Base-by-base conservation (phyloP, 345 rosid genomes). In the Gossypium thurberi region DNA sequence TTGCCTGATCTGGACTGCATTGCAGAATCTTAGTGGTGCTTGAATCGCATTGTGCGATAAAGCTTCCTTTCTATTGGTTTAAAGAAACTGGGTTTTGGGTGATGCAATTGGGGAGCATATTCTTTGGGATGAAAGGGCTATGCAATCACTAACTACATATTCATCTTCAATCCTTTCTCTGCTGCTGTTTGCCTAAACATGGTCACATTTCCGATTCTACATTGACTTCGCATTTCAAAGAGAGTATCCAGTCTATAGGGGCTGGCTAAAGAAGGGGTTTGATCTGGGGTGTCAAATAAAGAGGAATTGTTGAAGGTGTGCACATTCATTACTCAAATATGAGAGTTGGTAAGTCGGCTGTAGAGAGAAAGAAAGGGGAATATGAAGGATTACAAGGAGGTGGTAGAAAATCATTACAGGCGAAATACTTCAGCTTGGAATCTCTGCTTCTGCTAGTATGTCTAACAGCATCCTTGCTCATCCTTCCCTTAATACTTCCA, bases 401-500 rank as follows among this genome's bases (percentile, higher is more conserved):
- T 9, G 51, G n/a, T 28, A 52, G 47, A 53, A 70, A 33, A 53
- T 18, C 52, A 51, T 44, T 72, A 5, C 68, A 57, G 6, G 69
- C 74, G 14, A 77, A 82, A 75, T 82, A 85, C 58, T 87, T 86
- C 75, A 82, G 90, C 72, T 33, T 85, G 81, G 85, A 83, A 42
- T 84, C 94, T 10, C 51, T 87, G 73, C 68, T 83, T 18, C 18
- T 87, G 79, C 83, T 89, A 50, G 15, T 84, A 37, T 80, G 89
- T 66, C 77, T 89, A 2, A 87, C 94, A 3, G 89, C 79, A 2
- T 87, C 89, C 0, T 71, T 89, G 82, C 79, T 89, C 70, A 77
- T 89, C 62, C 87, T 89, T 33, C 94, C 94, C 5, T 59, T 89
- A 82, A 70, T 89, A n/a, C 85, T 89, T 1, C 91, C 91, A 3